Base-by-base conservation (phyloP, 1,139 yeast genomes). In the Debaryomycetaceae sp. region DNA sequence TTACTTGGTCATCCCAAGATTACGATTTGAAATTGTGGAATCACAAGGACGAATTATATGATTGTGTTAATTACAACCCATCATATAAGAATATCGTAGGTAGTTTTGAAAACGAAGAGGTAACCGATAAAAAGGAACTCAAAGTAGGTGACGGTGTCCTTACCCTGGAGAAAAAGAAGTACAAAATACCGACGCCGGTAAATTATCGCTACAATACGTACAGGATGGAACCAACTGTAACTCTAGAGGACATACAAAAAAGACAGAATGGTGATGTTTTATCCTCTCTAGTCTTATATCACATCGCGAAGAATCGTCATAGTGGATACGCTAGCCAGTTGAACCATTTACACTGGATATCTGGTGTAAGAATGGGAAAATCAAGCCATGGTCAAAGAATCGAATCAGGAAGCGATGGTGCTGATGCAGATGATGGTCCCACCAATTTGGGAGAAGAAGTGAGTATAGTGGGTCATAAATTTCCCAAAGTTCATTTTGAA, bases 391-490 rank as follows among this genome's bases (percentile, higher is more conserved):
- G 44, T 7, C 37, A 36, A 22, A 34, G 13, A 17, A 42, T 42
- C 7, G 57, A 56, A 22, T 54, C 53, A 4, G 44, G 58, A 7
- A 52, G 54, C 5, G 51, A 49, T 34, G 52, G 51, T 23, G 45
- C 51, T 29, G 62, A 58, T 14, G 65, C 57, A 34, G 80, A 71
- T 48, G 78, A 69, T 49, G 76, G 72, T 31, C 90, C 85, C 2
- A 78, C 83, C 14, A 88, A 87, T 56, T 65, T 91, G 22, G 97
- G 96, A 5, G 97, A 90, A 62, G 98, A 93, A 60, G 91, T 91
- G 1, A 85, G 95, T 52, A 73, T 81, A 29, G 93, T 91, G 6
- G 97, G 97, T 1, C 93, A 87, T 56, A 88, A 87, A 55, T 90
- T 93, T 58, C 96, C 97, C 1, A 87, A 86, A 51, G 78, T 93